Evolutionary conservation across 1,284 basidiomycete genomes (phyloP).

Genomic region (Ceratobasidium papillatum): DNA sequence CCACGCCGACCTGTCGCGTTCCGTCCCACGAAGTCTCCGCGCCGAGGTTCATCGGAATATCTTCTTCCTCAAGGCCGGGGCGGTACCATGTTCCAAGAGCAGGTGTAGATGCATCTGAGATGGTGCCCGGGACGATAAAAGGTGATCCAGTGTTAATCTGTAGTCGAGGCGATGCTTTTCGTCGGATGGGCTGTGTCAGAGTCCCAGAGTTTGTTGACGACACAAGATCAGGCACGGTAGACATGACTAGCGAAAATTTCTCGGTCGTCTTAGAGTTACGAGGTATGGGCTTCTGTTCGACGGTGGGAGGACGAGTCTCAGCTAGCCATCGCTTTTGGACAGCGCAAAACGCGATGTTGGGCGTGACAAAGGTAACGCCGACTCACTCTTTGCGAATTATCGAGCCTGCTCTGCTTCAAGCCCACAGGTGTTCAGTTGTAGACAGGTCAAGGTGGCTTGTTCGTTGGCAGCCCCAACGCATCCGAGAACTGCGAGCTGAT

Average conservation of each 20-base stretch:
- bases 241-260: neutral
- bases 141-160: slow-evolving; percentile 21
- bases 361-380: neutral
- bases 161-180: slow-evolving; percentile 20
- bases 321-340: neutral
- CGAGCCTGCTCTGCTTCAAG: neutral
- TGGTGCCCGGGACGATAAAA: neutral
- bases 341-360: neutral
- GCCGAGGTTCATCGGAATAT: slow-evolving; percentile 28
- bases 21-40: slow-evolving; percentile 30
- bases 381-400: neutral
- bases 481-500: slow-evolving; percentile 20
- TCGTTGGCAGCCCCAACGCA: neutral
- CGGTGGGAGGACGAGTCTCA: slow-evolving; percentile 1
- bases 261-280: neutral
- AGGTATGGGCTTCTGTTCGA: neutral
- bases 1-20: slow-evolving; percentile 2
- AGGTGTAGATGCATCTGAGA: neutral
- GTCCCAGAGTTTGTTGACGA: neutral
- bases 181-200: neutral
- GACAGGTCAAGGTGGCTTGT: neutral
- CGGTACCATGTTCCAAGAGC: slow-evolving; percentile 14
- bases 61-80: slow-evolving; percentile 18
- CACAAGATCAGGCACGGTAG: neutral
- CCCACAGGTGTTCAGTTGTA: neutral